Base-by-base conservation (phyloP, 768 basidiomycete genomes). In the Suillus spraguei region DNA sequence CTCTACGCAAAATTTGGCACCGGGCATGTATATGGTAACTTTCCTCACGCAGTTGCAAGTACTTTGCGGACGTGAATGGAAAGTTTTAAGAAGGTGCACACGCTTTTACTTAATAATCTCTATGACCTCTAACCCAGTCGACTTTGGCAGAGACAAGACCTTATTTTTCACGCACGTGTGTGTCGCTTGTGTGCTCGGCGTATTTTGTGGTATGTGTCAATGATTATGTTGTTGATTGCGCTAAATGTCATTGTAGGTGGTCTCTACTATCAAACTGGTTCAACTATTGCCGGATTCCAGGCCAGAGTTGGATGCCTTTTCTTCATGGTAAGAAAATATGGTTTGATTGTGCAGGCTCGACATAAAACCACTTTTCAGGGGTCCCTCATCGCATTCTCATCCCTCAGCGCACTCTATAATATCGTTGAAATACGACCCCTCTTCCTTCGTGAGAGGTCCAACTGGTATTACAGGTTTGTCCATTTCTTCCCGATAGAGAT, bases 291-390 rank as follows among this genome's bases (percentile, higher is more conserved):
- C 32, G 95, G 95, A 2, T 97, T 97, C 82, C 95, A 97, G 73
- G 91, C 90, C 42, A 85, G 96, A 36, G 84, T 99, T n/a, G 96
- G 96, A 36, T 93, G 91, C 67, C 76, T 99, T 47, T 97, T 99
- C 83, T 99, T 99, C 86, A 73, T 97, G 69, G 92, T 92, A 67
- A 28, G 73, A 68, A 33, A 41, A 39, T 54, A 20, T 36, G 65
- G 28, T 33, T 33, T 55, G 14, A 14, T 9, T 33, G 32, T 50
- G 22, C 32, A 50, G 56, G 44, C 35, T 17, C 22, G 32, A 38
- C 53, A 69, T 69, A 17, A 69, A 60, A 59, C 41, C 55, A 41
- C 20, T 32, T 36, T 36, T 8, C 65, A 92, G 92, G 95, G 95
- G 39, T 88, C 95, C 16, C 83, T 98, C 33, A 87, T 97, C 55